A percentile compares a stretch with the other conserved stretches of the same genome.
phyloP scores from a whole-genome alignment of 495 filamentous ascomycete genomes.

The Aspergillus nanangensis region DNA sequence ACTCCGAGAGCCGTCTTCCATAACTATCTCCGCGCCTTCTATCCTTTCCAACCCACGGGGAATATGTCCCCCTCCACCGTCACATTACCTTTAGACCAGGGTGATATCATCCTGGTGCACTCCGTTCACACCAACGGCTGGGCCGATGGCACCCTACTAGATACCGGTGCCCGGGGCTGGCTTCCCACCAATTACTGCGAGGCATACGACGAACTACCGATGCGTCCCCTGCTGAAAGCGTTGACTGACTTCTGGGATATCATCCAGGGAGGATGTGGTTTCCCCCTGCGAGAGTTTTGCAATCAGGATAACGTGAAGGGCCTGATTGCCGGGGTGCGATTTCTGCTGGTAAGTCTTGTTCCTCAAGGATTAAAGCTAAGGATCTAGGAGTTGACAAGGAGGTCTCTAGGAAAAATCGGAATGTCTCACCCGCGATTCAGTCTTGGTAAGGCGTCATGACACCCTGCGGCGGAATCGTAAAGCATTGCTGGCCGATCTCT shows the following conservation, averaged over 20 bases:
- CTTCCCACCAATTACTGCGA: slow-evolving; percentile 98
- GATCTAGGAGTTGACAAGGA: not conserved
- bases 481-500: slow-evolving; percentile 81
- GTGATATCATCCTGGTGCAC: slow-evolving; percentile 91
- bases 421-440: slow-evolving; percentile 79
- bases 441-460: slow-evolving; percentile 67
- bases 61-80: slow-evolving; percentile 71
- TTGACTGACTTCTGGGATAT: slow-evolving; percentile 92
- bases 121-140: slow-evolving; percentile 98
- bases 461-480: slow-evolving; percentile 79
- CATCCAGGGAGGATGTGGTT: slow-evolving; percentile 61
- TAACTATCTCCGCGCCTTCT: slow-evolving; percentile 94
- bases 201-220: slow-evolving; percentile 80
- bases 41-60: slow-evolving; percentile 79
- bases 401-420: slow-evolving; percentile 69
- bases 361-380: not conserved
- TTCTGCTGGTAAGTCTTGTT: slow-evolving; percentile 66
- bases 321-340: slow-evolving; percentile 88
- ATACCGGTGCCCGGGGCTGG: slow-evolving; percentile 89
- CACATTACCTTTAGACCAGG: slow-evolving; percentile 80
- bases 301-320: slow-evolving; percentile 89
- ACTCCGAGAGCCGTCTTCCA: slow-evolving; percentile 67
- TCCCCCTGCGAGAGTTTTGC: slow-evolving; percentile 67
- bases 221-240: slow-evolving; percentile 80
- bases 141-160: slow-evolving; percentile 94